Base-by-base conservation (phyloP, 2,329 filamentous ascomycete species). In the Teratosphaeria gauchensis region DNA sequence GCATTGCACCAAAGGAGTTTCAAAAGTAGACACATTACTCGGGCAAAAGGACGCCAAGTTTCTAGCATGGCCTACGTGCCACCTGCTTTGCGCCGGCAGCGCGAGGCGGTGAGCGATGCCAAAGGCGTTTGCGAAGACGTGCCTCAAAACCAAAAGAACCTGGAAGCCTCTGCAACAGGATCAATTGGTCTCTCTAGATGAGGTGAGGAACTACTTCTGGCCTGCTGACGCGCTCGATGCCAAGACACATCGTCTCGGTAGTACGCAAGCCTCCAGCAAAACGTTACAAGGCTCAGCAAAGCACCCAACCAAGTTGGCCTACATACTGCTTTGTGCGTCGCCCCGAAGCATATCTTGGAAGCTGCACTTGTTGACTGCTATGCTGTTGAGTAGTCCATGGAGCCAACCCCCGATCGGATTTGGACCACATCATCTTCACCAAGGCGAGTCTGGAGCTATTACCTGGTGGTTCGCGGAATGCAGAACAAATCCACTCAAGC, bases 381-480 rank as follows among this genome's bases (percentile, higher is more conserved):
- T 16, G 5, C 12, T 7, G 19, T 48, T 48, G 42, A 21, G 16
- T 11, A 48, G 42, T 65, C 58, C 38, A 60, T 14, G 58, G 59
- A 9, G 68, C 69, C 11, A 69, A 71, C 59, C 68, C 69, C 4
- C 57, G 63, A 24, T 71, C 66, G 55, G 11, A 61, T 4, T 33
- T 48, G 4, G 68, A 70, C 51, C 57, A 65, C 2, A 66, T 68
- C 56, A 63, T 72, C 53, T 70, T 66, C 61, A 68, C 64, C 55
- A 69, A 71, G 55, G 66, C 65, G 4, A 70, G 64, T 52, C 59
- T 71, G 24, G 62, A 66, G 4, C 53, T 71, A 2, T 58, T 71
- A 14, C 67, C 68, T 5, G 58, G 30, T 24, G 19, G n/a, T 19
- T 3, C n/a, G 42, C 16, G n/a, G 9, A 16, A 54, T 42, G 31